Percentiles rank a stretch among this genome's conserved stretches.
phyloP scores from a whole-genome alignment of 202 grass and related monocot species.

The Setaria viridis region DNA sequence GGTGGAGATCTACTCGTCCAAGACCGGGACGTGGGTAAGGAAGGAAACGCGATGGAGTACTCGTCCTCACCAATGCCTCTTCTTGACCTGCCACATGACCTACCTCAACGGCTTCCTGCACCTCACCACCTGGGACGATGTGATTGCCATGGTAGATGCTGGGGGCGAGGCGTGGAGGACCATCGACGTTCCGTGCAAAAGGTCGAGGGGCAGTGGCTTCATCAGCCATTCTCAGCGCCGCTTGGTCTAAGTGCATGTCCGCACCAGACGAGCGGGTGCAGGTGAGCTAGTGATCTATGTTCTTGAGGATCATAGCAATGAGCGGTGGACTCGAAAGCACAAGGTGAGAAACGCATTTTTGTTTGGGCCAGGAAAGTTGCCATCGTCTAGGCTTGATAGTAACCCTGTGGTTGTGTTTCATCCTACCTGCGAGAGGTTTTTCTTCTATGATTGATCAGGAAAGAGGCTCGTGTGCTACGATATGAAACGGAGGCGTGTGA shows the following conservation, averaged over 20 bases:
- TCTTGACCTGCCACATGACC: neutral
- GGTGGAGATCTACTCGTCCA: slow-evolving; percentile 19
- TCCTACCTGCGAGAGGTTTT: neutral
- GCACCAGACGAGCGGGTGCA: neutral
- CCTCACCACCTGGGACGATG: neutral
- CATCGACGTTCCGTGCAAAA: neutral
- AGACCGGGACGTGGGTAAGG: neutral
- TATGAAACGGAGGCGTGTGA: neutral
- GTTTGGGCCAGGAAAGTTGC: neutral
- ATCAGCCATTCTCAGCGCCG: neutral
- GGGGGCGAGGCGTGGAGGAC: neutral
- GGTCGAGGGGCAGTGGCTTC: neutral
- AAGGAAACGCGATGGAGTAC: neutral
- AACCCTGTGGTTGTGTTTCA: neutral
- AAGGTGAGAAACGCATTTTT: neutral
- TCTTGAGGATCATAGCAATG: neutral
- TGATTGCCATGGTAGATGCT: neutral
- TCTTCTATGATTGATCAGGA: neutral
- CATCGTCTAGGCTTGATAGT: rapidly evolving
- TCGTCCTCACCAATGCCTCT: neutral
- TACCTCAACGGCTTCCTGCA: slow-evolving; percentile 8
- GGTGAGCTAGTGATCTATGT: neutral
- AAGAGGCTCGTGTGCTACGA: neutral
- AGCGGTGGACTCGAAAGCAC: neutral
- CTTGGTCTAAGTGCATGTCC: neutral